Evolutionary conservation across 805 yeast genomes (phyloP), one percentile per base, ranked within the genome.

Genomic region (Hanseniaspora singularis): DNA sequence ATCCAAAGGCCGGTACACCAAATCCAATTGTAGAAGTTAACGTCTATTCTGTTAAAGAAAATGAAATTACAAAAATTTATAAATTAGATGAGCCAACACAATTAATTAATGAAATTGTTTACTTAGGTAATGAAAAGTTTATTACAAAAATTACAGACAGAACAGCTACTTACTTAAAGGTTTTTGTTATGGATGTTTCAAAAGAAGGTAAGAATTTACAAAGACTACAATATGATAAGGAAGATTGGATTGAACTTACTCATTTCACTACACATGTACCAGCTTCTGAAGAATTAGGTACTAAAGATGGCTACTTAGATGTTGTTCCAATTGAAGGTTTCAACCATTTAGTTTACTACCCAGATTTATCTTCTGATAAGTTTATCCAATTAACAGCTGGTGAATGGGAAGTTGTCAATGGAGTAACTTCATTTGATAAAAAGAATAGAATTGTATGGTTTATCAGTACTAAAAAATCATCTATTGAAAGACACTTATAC

Each of bases 331-430:
- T 74, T 22, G 69, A 74, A 51, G 84, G 84, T 0, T 77, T 57
- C 54, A 69, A 70, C 49, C 98, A 92, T 61, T 67, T 92, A 52
- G 97, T 87, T 0, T 88, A 81, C 61, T 92, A 77, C 59, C 67
- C 83, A 2, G 92, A 95, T 4, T 76, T 86, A 2, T 67, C 71
- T 22, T 60, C 79, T 4, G 51, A 75, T 0, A 61, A 63, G 14
- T 85, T 85, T 3, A 55, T 55, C 2, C 59, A 81, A 19, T 70
- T 94, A 39, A 83, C 92, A 1, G 49, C 62, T 3, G 98, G 98
- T 6, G 64, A 72, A 0, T 92, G 95, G 95, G 98, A 92, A 61
- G 94, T 92, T n/a, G 81, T 74, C 23, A 72, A 69, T 51, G 88
- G 85, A 1, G 77, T 81, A 2, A 66, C 79, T 2, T 72, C 79